Evolutionary conservation across 306 rosid species (phyloP).

Genomic region (Inga laurina): DNA sequence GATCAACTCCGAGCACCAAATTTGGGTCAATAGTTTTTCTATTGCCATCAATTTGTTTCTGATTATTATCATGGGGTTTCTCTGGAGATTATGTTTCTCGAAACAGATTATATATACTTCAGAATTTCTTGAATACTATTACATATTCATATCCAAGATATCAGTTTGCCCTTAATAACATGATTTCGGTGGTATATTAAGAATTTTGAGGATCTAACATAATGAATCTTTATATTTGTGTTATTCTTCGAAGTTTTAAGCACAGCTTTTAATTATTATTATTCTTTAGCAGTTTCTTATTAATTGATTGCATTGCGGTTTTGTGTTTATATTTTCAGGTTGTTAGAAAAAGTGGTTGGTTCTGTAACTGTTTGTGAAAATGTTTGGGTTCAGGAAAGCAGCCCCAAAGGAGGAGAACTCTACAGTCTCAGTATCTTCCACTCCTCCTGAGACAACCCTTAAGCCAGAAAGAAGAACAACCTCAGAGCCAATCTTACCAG

Average conservation of each 20-base stretch:
- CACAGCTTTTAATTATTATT: background rate
- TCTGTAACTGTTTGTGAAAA: constrained; percentile 27
- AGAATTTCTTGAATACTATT: background rate
- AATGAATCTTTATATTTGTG: background rate
- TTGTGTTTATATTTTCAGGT: constrained; percentile 4
- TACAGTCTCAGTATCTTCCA: constrained; percentile 36
- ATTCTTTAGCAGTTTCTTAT: background rate
- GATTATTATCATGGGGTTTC: background rate
- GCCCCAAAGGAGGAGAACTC: constrained; percentile 36
- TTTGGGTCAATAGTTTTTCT: background rate
- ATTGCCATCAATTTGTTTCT: background rate
- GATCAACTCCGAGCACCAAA: background rate
- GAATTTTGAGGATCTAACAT: background rate
- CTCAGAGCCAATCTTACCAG: constrained; percentile 59
- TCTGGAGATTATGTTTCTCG: background rate
- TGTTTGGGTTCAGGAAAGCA: constrained; percentile 73
- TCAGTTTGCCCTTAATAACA: background rate
- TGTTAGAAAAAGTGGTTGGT: background rate
- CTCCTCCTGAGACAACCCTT: constrained; percentile 34
- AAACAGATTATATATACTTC: background rate
- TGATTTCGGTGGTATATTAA: background rate
- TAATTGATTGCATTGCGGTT: background rate
- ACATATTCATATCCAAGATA: too few species aligned
- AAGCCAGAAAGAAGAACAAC: constrained; percentile 59
- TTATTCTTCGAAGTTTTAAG: background rate